Evolutionary conservation across 2,329 filamentous ascomycete genomes (phyloP).

Genomic region (Aspergillus tanneri): DNA sequence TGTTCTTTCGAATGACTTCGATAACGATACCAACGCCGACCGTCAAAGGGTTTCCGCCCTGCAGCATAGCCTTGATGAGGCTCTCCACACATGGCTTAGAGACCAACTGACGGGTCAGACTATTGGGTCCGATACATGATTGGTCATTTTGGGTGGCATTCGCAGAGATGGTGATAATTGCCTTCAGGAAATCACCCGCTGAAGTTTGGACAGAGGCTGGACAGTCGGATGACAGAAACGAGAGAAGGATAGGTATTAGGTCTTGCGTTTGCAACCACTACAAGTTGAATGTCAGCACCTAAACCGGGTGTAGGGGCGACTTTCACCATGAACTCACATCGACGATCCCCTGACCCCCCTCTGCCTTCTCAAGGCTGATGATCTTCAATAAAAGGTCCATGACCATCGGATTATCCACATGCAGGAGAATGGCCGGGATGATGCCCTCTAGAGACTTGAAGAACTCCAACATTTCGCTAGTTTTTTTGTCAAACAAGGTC

Average conservation of each 20-base stretch:
- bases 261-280: slow-evolving; percentile 91
- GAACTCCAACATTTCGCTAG: slow-evolving; percentile 90
- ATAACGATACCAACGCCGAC: slow-evolving; percentile 97
- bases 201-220: slow-evolving; percentile 91
- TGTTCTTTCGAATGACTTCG: slow-evolving; percentile 98
- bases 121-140: slow-evolving; percentile 97
- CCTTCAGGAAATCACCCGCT: slow-evolving; percentile 95
- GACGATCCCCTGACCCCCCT: slow-evolving; percentile 87
- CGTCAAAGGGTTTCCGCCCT: slow-evolving; percentile 88
- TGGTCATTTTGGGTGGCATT: slow-evolving; percentile 98
- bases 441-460: slow-evolving; percentile 81
- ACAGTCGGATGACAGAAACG: slow-evolving; percentile 81
- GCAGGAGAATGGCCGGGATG: slow-evolving; percentile 79
- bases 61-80: slow-evolving; percentile 88
- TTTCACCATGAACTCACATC: slow-evolving; percentile 61
- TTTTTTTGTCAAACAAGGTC: slow-evolving; percentile 95
- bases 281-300: slow-evolving; percentile 3
- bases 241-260: slow-evolving; percentile 80
- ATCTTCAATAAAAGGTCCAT: slow-evolving; percentile 98
- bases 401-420: slow-evolving; percentile 96
- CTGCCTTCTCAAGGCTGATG: slow-evolving; percentile 89
- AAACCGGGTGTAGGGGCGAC: neutral
- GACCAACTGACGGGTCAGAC: slow-evolving; percentile 90
- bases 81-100: slow-evolving; percentile 79
- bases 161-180: slow-evolving; percentile 97